phyloP scores from a whole-genome alignment of 73 alveolate genomes.

The Blepharisma stoltei region DNA sequence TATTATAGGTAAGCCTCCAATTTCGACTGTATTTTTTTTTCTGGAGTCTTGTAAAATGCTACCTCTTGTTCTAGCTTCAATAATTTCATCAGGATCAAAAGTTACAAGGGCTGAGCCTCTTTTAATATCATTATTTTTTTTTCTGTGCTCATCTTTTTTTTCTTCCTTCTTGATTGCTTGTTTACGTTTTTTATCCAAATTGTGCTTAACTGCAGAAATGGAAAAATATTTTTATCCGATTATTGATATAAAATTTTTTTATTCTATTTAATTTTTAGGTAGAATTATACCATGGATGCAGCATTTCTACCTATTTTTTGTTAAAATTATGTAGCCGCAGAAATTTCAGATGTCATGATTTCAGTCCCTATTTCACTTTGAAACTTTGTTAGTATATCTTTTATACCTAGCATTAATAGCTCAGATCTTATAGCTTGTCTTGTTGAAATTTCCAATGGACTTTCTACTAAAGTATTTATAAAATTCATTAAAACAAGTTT shows the following conservation, averaged over 20 bases:
- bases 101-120: background rate
- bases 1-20: background rate
- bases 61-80: background rate
- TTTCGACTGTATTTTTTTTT: background rate
- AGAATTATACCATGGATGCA: too few relatives aligned
- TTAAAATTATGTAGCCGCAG: too few relatives aligned
- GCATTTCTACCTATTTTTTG: too few relatives aligned
- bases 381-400: background rate
- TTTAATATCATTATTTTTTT: background rate
- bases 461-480: background rate
- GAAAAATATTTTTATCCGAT: too few relatives aligned
- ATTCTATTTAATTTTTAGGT: too few relatives aligned
- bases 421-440: background rate
- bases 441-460: background rate
- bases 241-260: too few relatives aligned
- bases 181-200: conserved; percentile 1
- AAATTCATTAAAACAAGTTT: background rate
- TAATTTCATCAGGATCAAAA: conserved; percentile 18
- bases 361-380: background rate
- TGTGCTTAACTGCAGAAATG: background rate
- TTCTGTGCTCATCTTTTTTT: conserved; percentile 22
- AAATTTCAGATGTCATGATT: background rate
- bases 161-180: background rate
- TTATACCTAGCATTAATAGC: background rate
- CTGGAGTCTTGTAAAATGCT: background rate